A percentile compares a stretch with the other conserved stretches of the same genome.
Evolutionary conservation across 768 basidiomycete species (phyloP).

Genomic region (Suillus paluster): DNA sequence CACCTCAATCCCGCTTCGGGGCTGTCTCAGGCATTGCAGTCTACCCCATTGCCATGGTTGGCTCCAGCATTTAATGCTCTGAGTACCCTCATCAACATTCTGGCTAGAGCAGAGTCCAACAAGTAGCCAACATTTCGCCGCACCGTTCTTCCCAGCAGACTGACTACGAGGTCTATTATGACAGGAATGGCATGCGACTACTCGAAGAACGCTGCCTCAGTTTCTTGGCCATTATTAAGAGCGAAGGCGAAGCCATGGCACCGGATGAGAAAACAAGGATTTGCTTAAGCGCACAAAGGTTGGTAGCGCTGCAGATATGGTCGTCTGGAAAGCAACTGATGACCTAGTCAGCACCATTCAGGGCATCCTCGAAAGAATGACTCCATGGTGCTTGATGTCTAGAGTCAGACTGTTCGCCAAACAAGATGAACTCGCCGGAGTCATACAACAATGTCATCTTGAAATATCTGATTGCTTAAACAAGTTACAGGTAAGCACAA

Average conservation of each 20-base stretch:
- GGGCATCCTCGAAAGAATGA: slow-evolving; percentile 45
- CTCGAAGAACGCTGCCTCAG: slow-evolving; percentile 51
- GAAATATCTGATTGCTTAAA: slow-evolving; percentile 50
- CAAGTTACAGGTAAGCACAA: slow-evolving; percentile 47
- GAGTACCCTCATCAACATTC: slow-evolving; percentile 47
- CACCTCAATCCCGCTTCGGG: not conserved
- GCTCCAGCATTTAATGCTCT: slow-evolving; percentile 45
- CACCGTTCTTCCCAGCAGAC: not conserved
- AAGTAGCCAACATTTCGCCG: slow-evolving; percentile 35
- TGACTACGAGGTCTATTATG: slow-evolving; percentile 2
- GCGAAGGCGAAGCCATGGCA: slow-evolving; percentile 32
- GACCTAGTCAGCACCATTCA: slow-evolving; percentile 31
- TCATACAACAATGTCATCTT: slow-evolving; percentile 51
- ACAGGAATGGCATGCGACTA: slow-evolving; percentile 47
- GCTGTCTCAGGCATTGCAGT: slow-evolving; percentile 38
- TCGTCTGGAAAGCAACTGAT: not conserved
- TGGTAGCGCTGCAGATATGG: slow-evolving; percentile 12
- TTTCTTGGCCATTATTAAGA: slow-evolving; percentile 44
- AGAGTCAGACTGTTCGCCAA: slow-evolving; percentile 48
- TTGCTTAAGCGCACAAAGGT: slow-evolving; percentile 38
- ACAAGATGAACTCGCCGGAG: slow-evolving; percentile 47
- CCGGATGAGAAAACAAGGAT: slow-evolving; percentile 37
- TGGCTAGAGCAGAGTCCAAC: slow-evolving; percentile 53
- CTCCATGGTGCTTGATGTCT: slow-evolving; percentile 45
- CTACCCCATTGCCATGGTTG: slow-evolving; percentile 53